These are phyloP conservation scores for Lepiota subincarnata DNA, from an alignment of 768 basidiomycete genomes.

Conservation along the genomic window DNA sequence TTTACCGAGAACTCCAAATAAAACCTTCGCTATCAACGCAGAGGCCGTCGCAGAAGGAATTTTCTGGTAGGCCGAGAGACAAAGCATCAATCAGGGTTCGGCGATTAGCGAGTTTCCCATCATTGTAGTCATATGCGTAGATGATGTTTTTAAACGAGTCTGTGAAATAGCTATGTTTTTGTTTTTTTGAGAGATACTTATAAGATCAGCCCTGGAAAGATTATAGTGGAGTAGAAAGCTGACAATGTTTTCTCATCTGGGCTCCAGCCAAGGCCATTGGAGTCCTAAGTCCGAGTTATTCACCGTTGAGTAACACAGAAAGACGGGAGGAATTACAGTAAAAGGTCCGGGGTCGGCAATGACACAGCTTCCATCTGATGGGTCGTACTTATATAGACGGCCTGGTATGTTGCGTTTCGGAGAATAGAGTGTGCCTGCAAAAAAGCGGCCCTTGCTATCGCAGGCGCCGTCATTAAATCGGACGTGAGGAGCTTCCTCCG, in stretches of 20 bases:
- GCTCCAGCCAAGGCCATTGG: conserved; percentile 65
- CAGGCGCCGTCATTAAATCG: conserved; percentile 74
- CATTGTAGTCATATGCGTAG: conserved; percentile 61
- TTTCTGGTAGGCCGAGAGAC: conserved; percentile 44
- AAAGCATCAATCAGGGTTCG: conserved; percentile 56
- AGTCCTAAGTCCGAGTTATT: conserved; percentile 36
- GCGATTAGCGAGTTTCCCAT: conserved; percentile 53
- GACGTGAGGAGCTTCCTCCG: conserved; percentile 35
- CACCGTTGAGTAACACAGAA: conserved; percentile 3
- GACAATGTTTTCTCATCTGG: conserved; percentile 59
- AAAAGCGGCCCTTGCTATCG: conserved; percentile 58
- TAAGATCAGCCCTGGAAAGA: neutral
- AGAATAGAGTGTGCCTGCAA: conserved; percentile 61
- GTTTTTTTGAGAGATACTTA: conserved; percentile 11
- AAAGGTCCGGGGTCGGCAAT: conserved; percentile 62
- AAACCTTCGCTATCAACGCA: conserved; percentile 61
- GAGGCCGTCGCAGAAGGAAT: conserved; percentile 60
- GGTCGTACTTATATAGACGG: conserved; percentile 56
- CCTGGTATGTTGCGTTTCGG: conserved; percentile 48
- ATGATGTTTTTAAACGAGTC: conserved; percentile 65
- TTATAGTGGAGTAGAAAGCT: conserved; percentile 18
- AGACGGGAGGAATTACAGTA: conserved; percentile 38
- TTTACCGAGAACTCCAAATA: conserved; percentile 59
- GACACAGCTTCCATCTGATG: conserved; percentile 38
- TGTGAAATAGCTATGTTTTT: conserved; percentile 57